phyloP scores from a whole-genome alignment of 2,329 filamentous ascomycete species.

The Colletotrichum orchidophilum region DNA sequence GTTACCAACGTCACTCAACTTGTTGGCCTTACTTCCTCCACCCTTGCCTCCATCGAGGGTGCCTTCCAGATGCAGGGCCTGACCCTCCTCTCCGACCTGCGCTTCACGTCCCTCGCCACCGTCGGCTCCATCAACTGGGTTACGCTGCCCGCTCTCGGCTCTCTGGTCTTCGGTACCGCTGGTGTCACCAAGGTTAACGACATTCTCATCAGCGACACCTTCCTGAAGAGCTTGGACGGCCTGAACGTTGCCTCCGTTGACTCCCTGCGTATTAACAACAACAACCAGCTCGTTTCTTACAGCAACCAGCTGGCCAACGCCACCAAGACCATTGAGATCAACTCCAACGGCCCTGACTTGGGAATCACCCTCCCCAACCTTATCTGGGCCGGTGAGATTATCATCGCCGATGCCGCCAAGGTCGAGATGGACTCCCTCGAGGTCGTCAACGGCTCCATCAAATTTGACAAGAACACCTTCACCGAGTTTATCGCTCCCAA shows the following conservation, averaged over 20 bases:
- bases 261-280: conserved; percentile 88
- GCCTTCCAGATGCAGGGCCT: conserved; percentile 76
- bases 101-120: conserved; percentile 70
- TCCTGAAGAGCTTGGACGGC: conserved; percentile 79
- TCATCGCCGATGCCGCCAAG: conserved; percentile 78
- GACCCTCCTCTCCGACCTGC: conserved; percentile 74
- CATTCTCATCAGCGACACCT: conserved; percentile 86
- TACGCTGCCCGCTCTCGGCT: conserved; percentile 71
- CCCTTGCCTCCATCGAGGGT: conserved; percentile 73
- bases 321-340: conserved; percentile 74
- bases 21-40: conserved; percentile 67
- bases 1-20: conserved; percentile 69
- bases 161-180: conserved; percentile 57
- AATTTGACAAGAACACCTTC: conserved; percentile 85
- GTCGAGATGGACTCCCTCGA: conserved; percentile 79
- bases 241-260: conserved; percentile 81
- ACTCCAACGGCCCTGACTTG: conserved; percentile 81
- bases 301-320: conserved; percentile 82
- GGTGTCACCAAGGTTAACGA: conserved; percentile 72
- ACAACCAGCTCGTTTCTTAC: conserved; percentile 80
- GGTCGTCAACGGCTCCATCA: conserved; percentile 80
- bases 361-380: conserved; percentile 81
- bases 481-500: conserved; percentile 70
- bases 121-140: conserved; percentile 77
- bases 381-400: conserved; percentile 59